A percentile compares a stretch with the other conserved stretches of the same genome.
Evolutionary conservation across 345 rosid genomes (phyloP).

Genomic region (Rhizophora apiculata): DNA sequence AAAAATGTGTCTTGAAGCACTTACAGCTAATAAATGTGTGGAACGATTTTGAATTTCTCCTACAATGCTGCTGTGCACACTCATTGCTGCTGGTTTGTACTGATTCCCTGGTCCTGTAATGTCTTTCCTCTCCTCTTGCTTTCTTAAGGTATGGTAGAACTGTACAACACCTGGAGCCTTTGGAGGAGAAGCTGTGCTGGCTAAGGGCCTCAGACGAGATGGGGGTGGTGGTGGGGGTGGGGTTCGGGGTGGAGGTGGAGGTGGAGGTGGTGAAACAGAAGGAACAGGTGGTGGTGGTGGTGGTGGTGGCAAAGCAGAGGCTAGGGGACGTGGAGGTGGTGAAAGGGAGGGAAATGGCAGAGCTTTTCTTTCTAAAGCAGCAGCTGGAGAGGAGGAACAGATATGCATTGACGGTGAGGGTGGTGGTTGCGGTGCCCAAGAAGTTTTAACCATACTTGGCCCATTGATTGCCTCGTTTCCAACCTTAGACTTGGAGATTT

Average conservation of each 20-base stretch:
- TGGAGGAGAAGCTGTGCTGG: constrained; percentile 44
- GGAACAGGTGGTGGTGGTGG: constrained; percentile 37
- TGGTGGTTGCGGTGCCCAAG: constrained; percentile 16
- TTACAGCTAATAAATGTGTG: constrained; percentile 77
- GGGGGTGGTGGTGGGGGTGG: constrained; percentile 56
- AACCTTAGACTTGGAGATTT: constrained; percentile 42
- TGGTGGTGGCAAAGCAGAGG: constrained; percentile 25
- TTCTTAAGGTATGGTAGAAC: constrained; percentile 42
- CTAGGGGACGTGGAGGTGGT: constrained; percentile 65
- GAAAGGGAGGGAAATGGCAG: constrained; percentile 32
- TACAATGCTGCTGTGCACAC: constrained; percentile 71
- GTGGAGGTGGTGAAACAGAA: constrained; percentile 21
- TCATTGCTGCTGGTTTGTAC: constrained; percentile 34
- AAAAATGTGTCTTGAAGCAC: constrained; percentile 10
- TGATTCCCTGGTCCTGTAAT: constrained; percentile 28
- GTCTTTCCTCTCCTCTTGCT: constrained; percentile 49
- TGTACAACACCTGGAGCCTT: constrained; percentile 50
- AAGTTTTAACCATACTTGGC: constrained; percentile 25
- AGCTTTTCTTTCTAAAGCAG: constrained; percentile 22
- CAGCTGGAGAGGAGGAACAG: constrained; percentile 26
- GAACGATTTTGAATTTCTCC: constrained; percentile 95
- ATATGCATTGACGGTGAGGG: constrained; percentile 5
- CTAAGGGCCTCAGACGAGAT: constrained; percentile 45
- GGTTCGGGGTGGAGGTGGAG: constrained; percentile 37
- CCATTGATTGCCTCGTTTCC: constrained; percentile 42